A percentile compares a stretch with the other conserved stretches of the same genome.
These are phyloP conservation scores for Monosporozyma servazzii DNA, from an alignment of 805 yeast species.

Conservation along the genomic window DNA sequence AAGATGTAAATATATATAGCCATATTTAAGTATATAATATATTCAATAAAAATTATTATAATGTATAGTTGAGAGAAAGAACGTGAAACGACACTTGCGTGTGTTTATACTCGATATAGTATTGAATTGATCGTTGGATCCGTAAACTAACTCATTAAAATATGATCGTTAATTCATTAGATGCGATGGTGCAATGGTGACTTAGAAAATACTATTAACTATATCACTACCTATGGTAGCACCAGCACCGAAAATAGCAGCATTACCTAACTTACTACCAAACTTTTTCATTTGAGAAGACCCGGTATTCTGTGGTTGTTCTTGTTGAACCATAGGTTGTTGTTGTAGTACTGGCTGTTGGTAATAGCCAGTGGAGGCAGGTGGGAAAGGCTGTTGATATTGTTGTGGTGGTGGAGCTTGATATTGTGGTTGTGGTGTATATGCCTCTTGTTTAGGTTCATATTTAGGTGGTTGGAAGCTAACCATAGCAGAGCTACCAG, in stretches of 20 bases:
- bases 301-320: conserved; percentile 26
- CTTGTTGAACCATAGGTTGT: conserved; percentile 20
- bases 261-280: conserved; percentile 77
- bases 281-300: conserved; percentile 43
- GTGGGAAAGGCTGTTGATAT: conserved; percentile 32
- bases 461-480: conserved; percentile 9
- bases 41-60: neutral
- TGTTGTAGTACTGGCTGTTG: conserved; percentile 30
- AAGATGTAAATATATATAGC: neutral
- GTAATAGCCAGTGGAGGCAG: conserved; percentile 41
- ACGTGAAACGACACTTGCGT: neutral
- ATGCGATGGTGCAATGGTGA: too few relatives aligned
- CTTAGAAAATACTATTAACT: conserved; percentile 59
- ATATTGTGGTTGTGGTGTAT: conserved; percentile 8
- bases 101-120: neutral
- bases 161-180: neutral
- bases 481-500: conserved; percentile 14
- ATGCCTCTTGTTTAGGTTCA: conserved; percentile 4
- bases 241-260: conserved; percentile 96
- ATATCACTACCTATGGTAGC: conserved; percentile 83
- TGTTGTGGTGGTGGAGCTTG: conserved; percentile 24
- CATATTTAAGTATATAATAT: neutral
- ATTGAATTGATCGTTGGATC: neutral
- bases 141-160: neutral
- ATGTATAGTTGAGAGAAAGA: neutral